Conservation (phyloP, 257 asterid species). For the Fraxinus pennsylvanica region DNA sequence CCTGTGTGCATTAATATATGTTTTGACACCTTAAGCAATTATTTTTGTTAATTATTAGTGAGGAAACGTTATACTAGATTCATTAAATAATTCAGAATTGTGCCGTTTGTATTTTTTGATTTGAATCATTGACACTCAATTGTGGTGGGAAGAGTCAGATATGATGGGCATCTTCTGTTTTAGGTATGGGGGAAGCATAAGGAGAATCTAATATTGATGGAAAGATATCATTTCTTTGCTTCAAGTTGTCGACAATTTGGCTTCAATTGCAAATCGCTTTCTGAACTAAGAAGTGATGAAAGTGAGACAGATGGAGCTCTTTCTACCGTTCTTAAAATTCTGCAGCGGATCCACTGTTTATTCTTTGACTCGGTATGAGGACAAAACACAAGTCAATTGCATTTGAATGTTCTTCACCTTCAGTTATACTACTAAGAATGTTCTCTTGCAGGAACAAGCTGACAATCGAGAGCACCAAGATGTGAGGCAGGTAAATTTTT, state of each 20-base stretch:
- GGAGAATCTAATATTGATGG: conserved; percentile 86
- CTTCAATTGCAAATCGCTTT: conserved; percentile 61
- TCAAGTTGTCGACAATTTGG: conserved; percentile 88
- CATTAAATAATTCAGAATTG: neutral
- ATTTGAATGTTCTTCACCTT: neutral
- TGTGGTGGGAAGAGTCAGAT: neutral
- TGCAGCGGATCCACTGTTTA: conserved; percentile 58
- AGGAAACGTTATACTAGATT: neutral
- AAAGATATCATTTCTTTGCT: conserved; percentile 77
- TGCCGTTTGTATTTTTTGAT: neutral
- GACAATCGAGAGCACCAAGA: conserved; percentile 60
- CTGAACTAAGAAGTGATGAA: conserved; percentile 68
- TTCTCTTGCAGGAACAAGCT: conserved; percentile 45
- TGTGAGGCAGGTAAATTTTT: conserved; percentile 75
- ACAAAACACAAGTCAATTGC: neutral
- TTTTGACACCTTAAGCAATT: neutral
- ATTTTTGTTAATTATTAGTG: neutral
- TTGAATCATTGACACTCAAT: neutral
- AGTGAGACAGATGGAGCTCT: conserved; percentile 87
- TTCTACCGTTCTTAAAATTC: conserved; percentile 61
- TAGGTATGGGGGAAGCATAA: conserved; percentile 87
- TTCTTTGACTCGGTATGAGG: conserved; percentile 56
- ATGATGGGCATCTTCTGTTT: conserved; percentile 9
- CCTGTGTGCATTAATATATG: neutral
- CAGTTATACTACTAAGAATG: neutral